phyloP scores from a whole-genome alignment of 176 grass and related monocot genomes.

The Olyra latifolia region DNA sequence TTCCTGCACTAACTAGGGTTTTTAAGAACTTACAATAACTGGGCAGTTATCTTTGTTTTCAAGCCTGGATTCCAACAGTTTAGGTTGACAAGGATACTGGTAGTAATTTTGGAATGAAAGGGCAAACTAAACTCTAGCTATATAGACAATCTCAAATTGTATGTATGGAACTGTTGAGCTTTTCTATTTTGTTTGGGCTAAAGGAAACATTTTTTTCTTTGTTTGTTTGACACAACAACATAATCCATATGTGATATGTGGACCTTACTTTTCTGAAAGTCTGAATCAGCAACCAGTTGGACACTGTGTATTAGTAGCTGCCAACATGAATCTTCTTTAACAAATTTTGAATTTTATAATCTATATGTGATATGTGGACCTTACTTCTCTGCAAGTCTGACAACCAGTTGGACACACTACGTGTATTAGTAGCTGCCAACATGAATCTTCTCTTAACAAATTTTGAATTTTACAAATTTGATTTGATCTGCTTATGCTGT shows the following conservation, averaged over 20 bases:
- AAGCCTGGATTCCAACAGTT: background rate
- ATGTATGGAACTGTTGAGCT: background rate
- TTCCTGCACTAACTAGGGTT: conserved; percentile 4
- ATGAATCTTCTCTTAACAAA: conserved; percentile 10
- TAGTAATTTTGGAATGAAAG: conserved; percentile 1
- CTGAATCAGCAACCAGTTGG: conserved; percentile 1
- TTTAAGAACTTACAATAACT: conserved; percentile 1
- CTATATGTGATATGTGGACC: background rate
- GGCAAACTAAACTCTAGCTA: background rate
- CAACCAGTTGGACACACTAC: background rate
- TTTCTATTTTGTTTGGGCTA: background rate
- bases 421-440: background rate
- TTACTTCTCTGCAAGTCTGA: background rate
- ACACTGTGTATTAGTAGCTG: background rate
- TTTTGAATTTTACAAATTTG: background rate
- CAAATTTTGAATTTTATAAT: conserved; percentile 1
- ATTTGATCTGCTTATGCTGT: conserved; percentile 19
- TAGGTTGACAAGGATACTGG: background rate
- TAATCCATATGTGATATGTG: background rate
- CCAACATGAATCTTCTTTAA: conserved; percentile 4
- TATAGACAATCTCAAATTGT: background rate
- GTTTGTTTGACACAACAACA: background rate
- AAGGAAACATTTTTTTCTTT: background rate
- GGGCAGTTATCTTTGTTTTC: background rate
- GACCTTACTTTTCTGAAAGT: background rate